Evolutionary conservation across 2,329 filamentous ascomycete species (phyloP).

Genomic region (Talaromyces albobiverticillius): DNA sequence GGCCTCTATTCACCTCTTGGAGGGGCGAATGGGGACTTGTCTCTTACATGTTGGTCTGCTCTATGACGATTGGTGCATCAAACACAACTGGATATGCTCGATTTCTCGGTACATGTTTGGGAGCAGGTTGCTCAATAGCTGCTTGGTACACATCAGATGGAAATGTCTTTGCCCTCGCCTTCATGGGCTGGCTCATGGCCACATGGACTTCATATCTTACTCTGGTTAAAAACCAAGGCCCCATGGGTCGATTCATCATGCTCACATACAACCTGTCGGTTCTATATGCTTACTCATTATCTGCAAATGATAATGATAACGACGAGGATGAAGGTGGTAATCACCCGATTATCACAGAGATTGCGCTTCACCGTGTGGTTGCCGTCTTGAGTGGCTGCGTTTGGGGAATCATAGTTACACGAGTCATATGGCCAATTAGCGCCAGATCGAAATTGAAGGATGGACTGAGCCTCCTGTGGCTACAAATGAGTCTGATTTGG

Average conservation of each 20-base stretch:
- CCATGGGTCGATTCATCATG: conserved; percentile 88
- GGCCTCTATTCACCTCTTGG: conserved; percentile 81
- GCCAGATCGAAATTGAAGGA: conserved; percentile 85
- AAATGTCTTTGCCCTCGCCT: conserved; percentile 70
- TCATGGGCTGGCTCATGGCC: conserved; percentile 78
- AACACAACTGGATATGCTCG: conserved; percentile 89
- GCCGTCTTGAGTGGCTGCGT: conserved; percentile 82
- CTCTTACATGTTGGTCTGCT: conserved; percentile 97
- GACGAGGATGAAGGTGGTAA: conserved; percentile 82
- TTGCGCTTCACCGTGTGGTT: conserved; percentile 81
- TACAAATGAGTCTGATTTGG: conserved; percentile 95
- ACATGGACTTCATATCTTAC: conserved; percentile 88
- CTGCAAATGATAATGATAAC: conserved; percentile 73
- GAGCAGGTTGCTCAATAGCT: conserved; percentile 69
- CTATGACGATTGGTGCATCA: conserved; percentile 93
- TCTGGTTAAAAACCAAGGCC: conserved; percentile 75
- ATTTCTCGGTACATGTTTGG: conserved; percentile 81
- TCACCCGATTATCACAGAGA: conserved; percentile 80
- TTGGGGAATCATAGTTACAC: conserved; percentile 88
- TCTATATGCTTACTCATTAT: conserved; percentile 88
- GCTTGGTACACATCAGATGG: conserved; percentile 75
- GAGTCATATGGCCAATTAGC: conserved; percentile 90
- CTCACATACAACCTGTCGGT: conserved; percentile 95
- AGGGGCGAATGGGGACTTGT: conserved; percentile 94
- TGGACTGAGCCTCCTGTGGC: conserved; percentile 83